Evolutionary conservation across 2,329 filamentous ascomycete genomes (phyloP).

Genomic region (Xylariaceae sp.): DNA sequence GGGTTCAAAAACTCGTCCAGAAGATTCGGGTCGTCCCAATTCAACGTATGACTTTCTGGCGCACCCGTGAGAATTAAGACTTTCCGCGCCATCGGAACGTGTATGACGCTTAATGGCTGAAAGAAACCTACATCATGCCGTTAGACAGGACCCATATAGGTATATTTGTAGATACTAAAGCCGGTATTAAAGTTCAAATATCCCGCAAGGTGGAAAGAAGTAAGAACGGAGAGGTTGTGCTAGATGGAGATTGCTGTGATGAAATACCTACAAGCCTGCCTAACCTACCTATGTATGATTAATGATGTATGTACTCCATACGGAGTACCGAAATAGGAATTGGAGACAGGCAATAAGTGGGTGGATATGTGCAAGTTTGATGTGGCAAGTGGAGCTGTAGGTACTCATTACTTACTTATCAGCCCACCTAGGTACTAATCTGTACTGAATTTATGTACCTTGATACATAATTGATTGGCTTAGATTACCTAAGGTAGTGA

Average conservation of each 20-base stretch:
- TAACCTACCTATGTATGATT: no score
- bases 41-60: constrained; percentile 29
- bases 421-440: no score
- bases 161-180: not conserved
- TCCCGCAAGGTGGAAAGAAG: not conserved
- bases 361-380: not conserved
- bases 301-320: no score
- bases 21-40: constrained; percentile 42
- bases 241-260: not conserved
- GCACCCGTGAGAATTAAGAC: constrained; percentile 34
- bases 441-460: no score
- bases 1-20: constrained; percentile 48
- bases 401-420: not conserved
- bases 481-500: not conserved
- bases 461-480: no score
- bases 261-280: not conserved
- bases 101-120: constrained; percentile 1
- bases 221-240: not conserved
- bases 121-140: constrained; percentile 9
- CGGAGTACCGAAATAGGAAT: no score
- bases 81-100: constrained; percentile 32
- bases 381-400: not conserved
- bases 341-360: no score
- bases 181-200: not conserved
- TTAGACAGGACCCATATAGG: not conserved